phyloP scores from a whole-genome alignment of 1,139 yeast species.

The Insectozyma bohioensis region DNA sequence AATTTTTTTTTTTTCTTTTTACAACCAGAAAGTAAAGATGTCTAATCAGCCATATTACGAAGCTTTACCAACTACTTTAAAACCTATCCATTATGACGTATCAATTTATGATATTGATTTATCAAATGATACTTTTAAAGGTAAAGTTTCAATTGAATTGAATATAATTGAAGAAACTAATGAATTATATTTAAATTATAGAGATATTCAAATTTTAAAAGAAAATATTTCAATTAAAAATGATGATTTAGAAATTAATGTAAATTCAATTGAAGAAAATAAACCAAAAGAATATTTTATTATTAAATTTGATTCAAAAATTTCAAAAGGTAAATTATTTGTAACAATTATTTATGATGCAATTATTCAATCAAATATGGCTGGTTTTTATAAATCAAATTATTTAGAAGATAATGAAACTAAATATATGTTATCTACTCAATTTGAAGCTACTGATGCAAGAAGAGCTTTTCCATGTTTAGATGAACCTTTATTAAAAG shows the following conservation, averaged over 20 bases:
- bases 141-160: constrained; percentile 42
- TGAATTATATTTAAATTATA: constrained; percentile 43
- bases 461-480: constrained; percentile 83
- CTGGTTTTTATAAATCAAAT: constrained; percentile 79
- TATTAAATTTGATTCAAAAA: constrained; percentile 20
- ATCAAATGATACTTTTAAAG: constrained; percentile 34
- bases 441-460: constrained; percentile 84
- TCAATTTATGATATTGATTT: constrained; percentile 37
- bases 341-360: constrained; percentile 47
- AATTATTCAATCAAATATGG: constrained; percentile 58
- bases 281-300: constrained; percentile 28
- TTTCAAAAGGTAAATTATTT: constrained; percentile 16
- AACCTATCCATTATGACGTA: constrained; percentile 46
- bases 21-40: too few species aligned
- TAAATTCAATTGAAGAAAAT: constrained; percentile 20
- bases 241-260: constrained; percentile 10
- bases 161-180: constrained; percentile 30
- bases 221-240: constrained; percentile 15
- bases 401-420: constrained; percentile 61
- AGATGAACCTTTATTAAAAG: constrained; percentile 78
- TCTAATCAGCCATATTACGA: constrained; percentile 42
- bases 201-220: constrained; percentile 29
- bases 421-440: constrained; percentile 73
- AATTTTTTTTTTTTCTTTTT: too few species aligned
- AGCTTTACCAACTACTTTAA: constrained; percentile 43